Percentiles rank a stretch among this genome's conserved stretches.
Evolutionary conservation across 768 basidiomycete species (phyloP).

Genomic region (Serendipita sp.): DNA sequence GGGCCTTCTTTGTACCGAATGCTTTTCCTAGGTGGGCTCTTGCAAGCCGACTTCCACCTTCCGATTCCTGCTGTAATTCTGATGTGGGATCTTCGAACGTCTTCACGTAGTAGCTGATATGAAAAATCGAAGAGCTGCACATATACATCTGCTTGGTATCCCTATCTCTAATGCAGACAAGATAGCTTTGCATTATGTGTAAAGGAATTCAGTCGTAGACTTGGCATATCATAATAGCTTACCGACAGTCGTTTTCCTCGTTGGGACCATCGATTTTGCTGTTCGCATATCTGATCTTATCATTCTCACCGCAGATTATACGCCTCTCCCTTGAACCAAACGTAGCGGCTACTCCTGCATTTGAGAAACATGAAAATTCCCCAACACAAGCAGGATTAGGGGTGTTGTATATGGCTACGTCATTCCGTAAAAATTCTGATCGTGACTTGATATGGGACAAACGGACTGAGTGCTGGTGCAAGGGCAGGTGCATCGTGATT

Average conservation of each 20-base stretch:
- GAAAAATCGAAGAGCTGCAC: conserved; percentile 49
- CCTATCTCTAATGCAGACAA: conserved; percentile 70
- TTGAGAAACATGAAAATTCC: too few species aligned
- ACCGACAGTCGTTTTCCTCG: conserved; percentile 54
- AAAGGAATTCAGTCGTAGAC: not conserved
- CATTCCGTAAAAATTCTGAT: too few species aligned
- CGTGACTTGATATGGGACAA: not conserved
- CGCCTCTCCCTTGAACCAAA: conserved; percentile 16
- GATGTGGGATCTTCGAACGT: conserved; percentile 51
- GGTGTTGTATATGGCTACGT: too few species aligned
- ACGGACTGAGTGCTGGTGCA: not conserved
- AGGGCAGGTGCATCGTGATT: not conserved
- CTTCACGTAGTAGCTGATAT: conserved; percentile 69
- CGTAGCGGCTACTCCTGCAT: not conserved
- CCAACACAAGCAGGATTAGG: too few species aligned
- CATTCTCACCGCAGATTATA: conserved; percentile 70
- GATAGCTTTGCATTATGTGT: conserved; percentile 37
- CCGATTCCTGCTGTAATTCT: conserved; percentile 24
- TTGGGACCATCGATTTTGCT: conserved; percentile 34
- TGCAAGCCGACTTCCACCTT: conserved; percentile 39
- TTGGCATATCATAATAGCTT: conserved; percentile 18
- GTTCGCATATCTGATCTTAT: conserved; percentile 66
- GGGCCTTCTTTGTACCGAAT: conserved; percentile 92
- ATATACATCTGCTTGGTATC: conserved; percentile 54
- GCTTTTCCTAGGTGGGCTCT: conserved; percentile 73